Evolutionary conservation across 1,284 basidiomycete species (phyloP).

Genomic region (Ganoderma multipileum): DNA sequence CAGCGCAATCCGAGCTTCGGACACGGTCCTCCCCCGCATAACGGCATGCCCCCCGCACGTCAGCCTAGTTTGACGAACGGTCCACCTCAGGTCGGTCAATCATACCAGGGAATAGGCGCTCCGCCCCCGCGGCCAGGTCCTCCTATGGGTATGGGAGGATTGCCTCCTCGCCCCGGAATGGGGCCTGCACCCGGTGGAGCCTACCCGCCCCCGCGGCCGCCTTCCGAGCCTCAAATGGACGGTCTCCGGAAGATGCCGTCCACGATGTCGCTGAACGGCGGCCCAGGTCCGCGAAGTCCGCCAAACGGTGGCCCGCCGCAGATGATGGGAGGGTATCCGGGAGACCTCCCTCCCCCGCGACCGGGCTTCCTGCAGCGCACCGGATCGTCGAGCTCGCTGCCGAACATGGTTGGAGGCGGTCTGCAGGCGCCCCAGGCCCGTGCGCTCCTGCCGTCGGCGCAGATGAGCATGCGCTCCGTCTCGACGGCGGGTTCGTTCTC

Average conservation of each 20-base stretch:
- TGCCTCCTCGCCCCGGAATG: conserved; percentile 22
- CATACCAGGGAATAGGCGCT: conserved; percentile 20
- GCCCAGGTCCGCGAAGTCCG: background rate
- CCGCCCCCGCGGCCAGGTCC: conserved; percentile 12
- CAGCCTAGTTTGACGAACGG: conserved; percentile 15
- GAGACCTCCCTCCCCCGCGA: conserved; percentile 37
- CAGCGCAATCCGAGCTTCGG: conserved; percentile 23
- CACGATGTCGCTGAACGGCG: conserved; percentile 55
- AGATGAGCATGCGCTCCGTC: conserved; percentile 55
- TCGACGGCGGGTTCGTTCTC: conserved; percentile 59
- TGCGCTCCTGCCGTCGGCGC: conserved; percentile 67
- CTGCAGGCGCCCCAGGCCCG: conserved; percentile 57
- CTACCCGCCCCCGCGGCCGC: conserved; percentile 40
- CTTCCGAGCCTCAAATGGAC: conserved; percentile 47
- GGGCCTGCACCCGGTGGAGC: conserved; percentile 18
- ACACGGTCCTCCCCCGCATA: conserved; percentile 17
- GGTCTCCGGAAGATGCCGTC: conserved; percentile 66
- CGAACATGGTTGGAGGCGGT: conserved; percentile 42
- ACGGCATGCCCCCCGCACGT: conserved; percentile 10
- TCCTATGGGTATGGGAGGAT: conserved; percentile 8
- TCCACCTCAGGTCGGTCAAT: conserved; percentile 27
- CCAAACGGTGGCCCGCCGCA: conserved; percentile 45
- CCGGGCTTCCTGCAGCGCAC: conserved; percentile 41
- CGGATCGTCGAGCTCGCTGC: conserved; percentile 40
- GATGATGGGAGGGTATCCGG: conserved; percentile 47